phyloP scores from a whole-genome alignment of 2,329 filamentous ascomycete species.

The Aphanoascus verrucosus region DNA sequence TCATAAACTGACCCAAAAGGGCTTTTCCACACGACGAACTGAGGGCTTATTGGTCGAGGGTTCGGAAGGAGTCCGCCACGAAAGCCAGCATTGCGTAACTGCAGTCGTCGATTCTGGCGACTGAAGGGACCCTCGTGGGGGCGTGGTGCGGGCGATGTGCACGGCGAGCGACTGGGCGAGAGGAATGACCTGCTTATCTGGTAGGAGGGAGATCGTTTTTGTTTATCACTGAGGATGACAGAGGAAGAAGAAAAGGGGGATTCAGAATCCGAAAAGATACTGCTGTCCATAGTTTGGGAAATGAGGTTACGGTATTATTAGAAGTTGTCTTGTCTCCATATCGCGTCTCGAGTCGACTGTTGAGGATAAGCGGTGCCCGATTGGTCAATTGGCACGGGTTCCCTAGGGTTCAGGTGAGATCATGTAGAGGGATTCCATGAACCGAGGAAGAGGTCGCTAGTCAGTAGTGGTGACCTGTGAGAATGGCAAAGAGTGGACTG shows the following conservation, averaged over 20 bases:
- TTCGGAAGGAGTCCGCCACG: slow-evolving; percentile 19
- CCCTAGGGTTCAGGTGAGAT: neutral
- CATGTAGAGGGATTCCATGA: neutral
- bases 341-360: neutral
- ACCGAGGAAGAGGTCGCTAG: slow-evolving; percentile 8
- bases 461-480: neutral
- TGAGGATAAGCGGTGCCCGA: slow-evolving; percentile 1
- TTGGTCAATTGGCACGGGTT: slow-evolving; percentile 7
- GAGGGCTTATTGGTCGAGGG: slow-evolving; percentile 17
- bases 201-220: slow-evolving; percentile 3
- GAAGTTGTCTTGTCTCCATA: slow-evolving; percentile 7
- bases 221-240: neutral
- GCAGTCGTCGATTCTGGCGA: slow-evolving; percentile 22
- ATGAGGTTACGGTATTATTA: slow-evolving; percentile 6
- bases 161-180: slow-evolving; percentile 12
- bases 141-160: slow-evolving; percentile 15
- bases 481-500: neutral
- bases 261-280: neutral
- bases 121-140: slow-evolving; percentile 18
- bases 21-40: slow-evolving; percentile 18
- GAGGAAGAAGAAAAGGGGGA: slow-evolving; percentile 4
- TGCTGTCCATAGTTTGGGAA: slow-evolving; percentile 10
- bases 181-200: slow-evolving; percentile 8
- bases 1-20: slow-evolving; percentile 17
- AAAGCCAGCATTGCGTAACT: slow-evolving; percentile 24